Conservation (phyloP, 495 filamentous ascomycete species). For the Evernia prunastri region DNA sequence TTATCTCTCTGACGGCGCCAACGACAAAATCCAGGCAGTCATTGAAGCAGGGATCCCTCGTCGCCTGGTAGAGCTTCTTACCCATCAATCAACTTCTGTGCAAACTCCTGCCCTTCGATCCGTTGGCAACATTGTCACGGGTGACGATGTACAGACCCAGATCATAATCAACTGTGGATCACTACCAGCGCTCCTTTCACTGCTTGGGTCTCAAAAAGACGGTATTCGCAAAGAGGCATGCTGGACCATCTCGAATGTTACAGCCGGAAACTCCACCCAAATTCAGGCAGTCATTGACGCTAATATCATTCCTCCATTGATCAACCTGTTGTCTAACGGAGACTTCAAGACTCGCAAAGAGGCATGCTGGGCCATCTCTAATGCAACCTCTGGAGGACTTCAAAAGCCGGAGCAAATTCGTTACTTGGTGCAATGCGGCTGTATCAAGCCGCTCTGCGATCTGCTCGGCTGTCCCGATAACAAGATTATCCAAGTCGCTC, state of each 20-base stretch:
- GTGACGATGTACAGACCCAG: slow-evolving; percentile 97
- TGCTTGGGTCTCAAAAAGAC: slow-evolving; percentile 94
- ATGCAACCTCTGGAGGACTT: slow-evolving; percentile 93
- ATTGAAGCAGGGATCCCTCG: slow-evolving; percentile 98
- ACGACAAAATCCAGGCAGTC: slow-evolving; percentile 99
- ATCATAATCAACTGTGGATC: slow-evolving; percentile 99
- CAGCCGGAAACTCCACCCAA: slow-evolving; percentile 94
- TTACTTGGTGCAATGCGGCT: slow-evolving; percentile 85
- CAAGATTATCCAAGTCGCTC: slow-evolving; percentile 99
- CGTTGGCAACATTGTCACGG: slow-evolving; percentile 98
- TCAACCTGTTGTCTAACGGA: slow-evolving; percentile 90
- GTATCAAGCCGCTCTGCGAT: slow-evolving; percentile 96
- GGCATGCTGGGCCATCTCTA: slow-evolving; percentile 99
- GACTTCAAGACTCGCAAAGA: slow-evolving; percentile 99
- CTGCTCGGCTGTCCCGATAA: slow-evolving; percentile 96
- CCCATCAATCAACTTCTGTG: slow-evolving; percentile 98
- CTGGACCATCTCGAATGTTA: slow-evolving; percentile 99
- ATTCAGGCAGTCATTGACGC: slow-evolving; percentile 97
- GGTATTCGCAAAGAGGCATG: slow-evolving; percentile 99
- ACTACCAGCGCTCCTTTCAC: slow-evolving; percentile 80
- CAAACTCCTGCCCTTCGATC: slow-evolving; percentile 96
- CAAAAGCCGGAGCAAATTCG: slow-evolving; percentile 99
- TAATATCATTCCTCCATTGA: slow-evolving; percentile 91
- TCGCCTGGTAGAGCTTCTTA: slow-evolving; percentile 92
- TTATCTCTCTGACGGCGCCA: slow-evolving; percentile 96